These are phyloP conservation scores for Prunus salicina DNA, from an alignment of 306 rosid genomes.

Conservation along the genomic window DNA sequence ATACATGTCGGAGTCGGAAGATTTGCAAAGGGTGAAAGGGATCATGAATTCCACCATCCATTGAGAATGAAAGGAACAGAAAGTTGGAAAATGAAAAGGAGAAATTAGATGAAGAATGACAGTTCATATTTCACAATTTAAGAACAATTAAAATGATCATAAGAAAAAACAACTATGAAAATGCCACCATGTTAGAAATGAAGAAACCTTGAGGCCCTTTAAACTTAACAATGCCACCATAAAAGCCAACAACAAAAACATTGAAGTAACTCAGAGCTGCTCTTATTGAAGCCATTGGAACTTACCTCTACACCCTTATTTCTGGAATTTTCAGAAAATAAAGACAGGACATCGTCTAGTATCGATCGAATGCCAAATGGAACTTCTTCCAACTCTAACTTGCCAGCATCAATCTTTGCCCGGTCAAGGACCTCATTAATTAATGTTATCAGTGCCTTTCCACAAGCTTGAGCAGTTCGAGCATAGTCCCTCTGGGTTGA, in stretches of 20 bases:
- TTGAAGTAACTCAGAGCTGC: neutral
- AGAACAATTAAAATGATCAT: neutral
- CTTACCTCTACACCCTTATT: slow-evolving; percentile 90
- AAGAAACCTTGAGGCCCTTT: neutral
- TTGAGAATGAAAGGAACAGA: slow-evolving; percentile 8
- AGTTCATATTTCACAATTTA: neutral
- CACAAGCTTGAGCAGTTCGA: slow-evolving; percentile 96
- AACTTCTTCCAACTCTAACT: slow-evolving; percentile 93
- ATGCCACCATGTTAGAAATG: neutral
- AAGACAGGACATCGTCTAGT: slow-evolving; percentile 92
- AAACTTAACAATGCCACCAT: neutral
- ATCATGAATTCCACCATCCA: slow-evolving; percentile 1
- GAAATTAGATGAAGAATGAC: slow-evolving; percentile 20
- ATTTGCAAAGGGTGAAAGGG: slow-evolving; percentile 18
- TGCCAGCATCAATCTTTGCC: slow-evolving; percentile 96
- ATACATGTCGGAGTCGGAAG: slow-evolving; percentile 17
- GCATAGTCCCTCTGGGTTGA: slow-evolving; percentile 95
- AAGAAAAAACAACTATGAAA: neutral
- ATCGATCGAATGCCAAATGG: slow-evolving; percentile 87
- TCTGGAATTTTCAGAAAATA: slow-evolving; percentile 94
- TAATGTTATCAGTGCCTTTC: slow-evolving; percentile 85
- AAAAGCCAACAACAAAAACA: neutral
- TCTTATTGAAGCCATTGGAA: neutral
- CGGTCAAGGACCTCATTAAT: slow-evolving; percentile 98
- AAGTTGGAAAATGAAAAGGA: neutral